Conservation (phyloP, 2,329 filamentous ascomycete genomes). For the Cordyceps tenuipes region DNA sequence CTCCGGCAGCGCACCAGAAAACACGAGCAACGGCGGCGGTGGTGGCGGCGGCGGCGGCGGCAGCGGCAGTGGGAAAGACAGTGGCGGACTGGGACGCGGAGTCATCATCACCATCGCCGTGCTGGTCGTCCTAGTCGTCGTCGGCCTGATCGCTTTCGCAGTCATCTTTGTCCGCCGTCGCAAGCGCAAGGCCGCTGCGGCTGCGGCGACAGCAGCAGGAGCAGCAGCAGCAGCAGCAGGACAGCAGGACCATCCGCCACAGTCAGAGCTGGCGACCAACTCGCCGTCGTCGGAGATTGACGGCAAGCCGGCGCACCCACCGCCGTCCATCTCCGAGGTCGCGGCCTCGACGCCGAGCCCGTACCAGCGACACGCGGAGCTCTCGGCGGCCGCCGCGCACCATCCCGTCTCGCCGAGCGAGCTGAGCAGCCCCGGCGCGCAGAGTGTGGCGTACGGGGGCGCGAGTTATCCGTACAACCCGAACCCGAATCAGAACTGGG, state of each 20-base stretch:
- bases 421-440: background rate
- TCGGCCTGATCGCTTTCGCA: background rate
- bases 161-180: constrained; percentile 3
- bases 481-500: background rate
- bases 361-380: background rate
- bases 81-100: background rate
- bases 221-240: too few species aligned
- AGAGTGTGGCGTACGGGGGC: background rate
- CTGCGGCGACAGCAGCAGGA: background rate
- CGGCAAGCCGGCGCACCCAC: background rate
- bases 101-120: constrained; percentile 9
- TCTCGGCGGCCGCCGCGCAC: background rate
- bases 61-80: background rate
- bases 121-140: background rate
- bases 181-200: constrained; percentile 2
- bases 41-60: background rate
- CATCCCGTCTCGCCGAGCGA: constrained; percentile 2
- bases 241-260: background rate
- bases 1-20: background rate
- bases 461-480: background rate
- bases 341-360: background rate
- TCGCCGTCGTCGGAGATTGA: constrained; percentile 6
- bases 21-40: background rate
- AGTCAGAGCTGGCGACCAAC: constrained; percentile 1
- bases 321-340: background rate